Evolutionary conservation across 371 early-diverging fungal species (phyloP).

Genomic region (Catenaria anguillulae): DNA sequence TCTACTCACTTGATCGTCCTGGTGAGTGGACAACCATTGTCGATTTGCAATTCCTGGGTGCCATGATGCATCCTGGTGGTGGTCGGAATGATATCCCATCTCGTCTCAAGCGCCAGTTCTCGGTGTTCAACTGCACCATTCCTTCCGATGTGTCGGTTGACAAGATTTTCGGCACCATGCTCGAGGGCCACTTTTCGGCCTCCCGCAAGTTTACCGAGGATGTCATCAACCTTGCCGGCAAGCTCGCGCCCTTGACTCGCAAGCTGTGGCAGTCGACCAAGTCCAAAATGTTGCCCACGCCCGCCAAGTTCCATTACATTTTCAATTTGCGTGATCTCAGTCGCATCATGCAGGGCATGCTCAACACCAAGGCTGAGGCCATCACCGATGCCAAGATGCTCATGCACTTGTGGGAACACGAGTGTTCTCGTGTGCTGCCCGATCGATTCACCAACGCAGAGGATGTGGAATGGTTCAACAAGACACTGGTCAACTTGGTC

Average conservation of each 20-base stretch:
- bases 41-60: conserved; percentile 38
- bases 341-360: conserved; percentile 41
- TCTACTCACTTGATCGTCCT: conserved; percentile 43
- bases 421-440: conserved; percentile 39
- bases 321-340: conserved; percentile 45
- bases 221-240: conserved; percentile 21
- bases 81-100: conserved; percentile 45
- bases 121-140: conserved; percentile 44
- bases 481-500: conserved; percentile 22
- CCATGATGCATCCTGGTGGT: conserved; percentile 53
- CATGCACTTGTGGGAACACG: conserved; percentile 40
- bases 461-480: conserved; percentile 42
- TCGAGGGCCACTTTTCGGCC: conserved; percentile 40
- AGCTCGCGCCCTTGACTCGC: conserved; percentile 29
- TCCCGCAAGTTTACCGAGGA: conserved; percentile 34
- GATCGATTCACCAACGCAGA: conserved; percentile 40
- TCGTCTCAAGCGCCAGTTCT: conserved; percentile 39
- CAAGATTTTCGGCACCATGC: conserved; percentile 44
- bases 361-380: conserved; percentile 30
- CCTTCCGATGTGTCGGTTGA: conserved; percentile 44
- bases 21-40: conserved; percentile 48
- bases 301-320: conserved; percentile 50
- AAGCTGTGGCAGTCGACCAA: conserved; percentile 45
- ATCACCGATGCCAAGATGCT: conserved; percentile 26
- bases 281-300: conserved; percentile 44